These are phyloP conservation scores for Borealophlyctis nickersoniae DNA, from an alignment of 192 early-diverging fungal genomes.

Conservation along the genomic window DNA sequence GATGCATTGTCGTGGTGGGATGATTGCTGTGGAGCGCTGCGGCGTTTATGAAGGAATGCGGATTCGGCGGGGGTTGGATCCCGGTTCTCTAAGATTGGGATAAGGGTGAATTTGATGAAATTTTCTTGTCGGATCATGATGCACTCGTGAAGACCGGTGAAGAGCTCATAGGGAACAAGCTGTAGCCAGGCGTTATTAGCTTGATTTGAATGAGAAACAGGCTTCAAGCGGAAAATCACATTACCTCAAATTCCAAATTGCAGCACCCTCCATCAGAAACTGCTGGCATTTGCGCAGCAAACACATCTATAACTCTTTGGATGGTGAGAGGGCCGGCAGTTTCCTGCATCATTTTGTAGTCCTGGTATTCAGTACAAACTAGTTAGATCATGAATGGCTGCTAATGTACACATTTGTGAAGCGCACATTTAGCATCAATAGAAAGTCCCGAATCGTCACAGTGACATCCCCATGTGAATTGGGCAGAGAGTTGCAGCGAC, in stretches of 20 bases:
- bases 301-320: slow-evolving; percentile 29
- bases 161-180: slow-evolving; percentile 41
- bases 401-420: background rate
- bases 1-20: background rate
- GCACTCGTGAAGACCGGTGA: slow-evolving; percentile 27
- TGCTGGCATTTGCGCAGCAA: slow-evolving; percentile 20
- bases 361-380: slow-evolving; percentile 18
- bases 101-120: slow-evolving; percentile 5
- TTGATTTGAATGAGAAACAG: background rate
- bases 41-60: slow-evolving; percentile 2
- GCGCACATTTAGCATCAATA: slow-evolving; percentile 35
- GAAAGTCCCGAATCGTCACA: slow-evolving; percentile 40
- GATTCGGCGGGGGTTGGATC: background rate
- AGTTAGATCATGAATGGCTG: background rate
- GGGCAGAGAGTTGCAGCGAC: slow-evolving; percentile 16
- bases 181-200: slow-evolving; percentile 3
- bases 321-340: slow-evolving; percentile 27
- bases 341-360: slow-evolving; percentile 38
- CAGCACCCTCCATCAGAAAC: slow-evolving; percentile 31
- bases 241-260: slow-evolving; percentile 53
- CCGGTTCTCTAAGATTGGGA: slow-evolving; percentile 3
- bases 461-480: slow-evolving; percentile 26
- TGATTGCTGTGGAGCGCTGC: background rate
- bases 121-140: slow-evolving; percentile 18
- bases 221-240: background rate